A percentile compares a stretch with the other conserved stretches of the same genome.
phyloP scores from a whole-genome alignment of 257 asterid species.

The Penstemon newberryi region DNA sequence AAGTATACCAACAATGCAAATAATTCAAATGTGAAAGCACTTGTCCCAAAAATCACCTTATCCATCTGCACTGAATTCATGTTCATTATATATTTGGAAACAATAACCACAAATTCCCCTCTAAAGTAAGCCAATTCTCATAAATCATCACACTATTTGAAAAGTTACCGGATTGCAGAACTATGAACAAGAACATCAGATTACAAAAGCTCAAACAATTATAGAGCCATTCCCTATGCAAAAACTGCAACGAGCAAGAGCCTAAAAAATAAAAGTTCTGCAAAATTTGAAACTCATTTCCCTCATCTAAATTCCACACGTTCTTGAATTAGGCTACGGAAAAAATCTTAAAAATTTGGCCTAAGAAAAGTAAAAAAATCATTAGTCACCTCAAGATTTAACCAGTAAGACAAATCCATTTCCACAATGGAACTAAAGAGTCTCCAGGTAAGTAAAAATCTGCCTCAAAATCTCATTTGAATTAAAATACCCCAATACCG shows the following conservation, averaged over 20 bases:
- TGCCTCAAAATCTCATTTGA: background rate
- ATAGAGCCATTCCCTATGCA: slow-evolving; percentile 7
- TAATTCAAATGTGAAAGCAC: too few species aligned
- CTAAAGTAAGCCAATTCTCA: too few species aligned
- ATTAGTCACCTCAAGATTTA: slow-evolving; percentile 20
- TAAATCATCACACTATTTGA: background rate
- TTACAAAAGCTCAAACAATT: background rate
- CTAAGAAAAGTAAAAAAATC: background rate
- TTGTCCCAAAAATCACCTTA: too few species aligned
- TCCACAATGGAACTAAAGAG: background rate
- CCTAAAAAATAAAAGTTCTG: background rate
- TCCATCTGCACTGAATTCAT: too few species aligned
- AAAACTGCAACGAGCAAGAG: background rate
- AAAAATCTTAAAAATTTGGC: slow-evolving; percentile 6
- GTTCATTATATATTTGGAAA: too few species aligned
- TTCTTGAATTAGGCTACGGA: slow-evolving; percentile 1
- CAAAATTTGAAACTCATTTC: background rate
- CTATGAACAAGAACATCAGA: background rate
- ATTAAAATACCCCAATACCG: background rate
- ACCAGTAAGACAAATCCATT: background rate
- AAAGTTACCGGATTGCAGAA: background rate
- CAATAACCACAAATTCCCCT: too few species aligned
- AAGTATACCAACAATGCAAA: too few species aligned
- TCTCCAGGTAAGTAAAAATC: background rate
- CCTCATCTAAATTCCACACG: slow-evolving; percentile 10